Percentiles rank a stretch among this genome's conserved stretches.
These are phyloP conservation scores for Gyromitra esculenta DNA, from an alignment of 2,329 filamentous ascomycete species.

Conservation along the genomic window DNA sequence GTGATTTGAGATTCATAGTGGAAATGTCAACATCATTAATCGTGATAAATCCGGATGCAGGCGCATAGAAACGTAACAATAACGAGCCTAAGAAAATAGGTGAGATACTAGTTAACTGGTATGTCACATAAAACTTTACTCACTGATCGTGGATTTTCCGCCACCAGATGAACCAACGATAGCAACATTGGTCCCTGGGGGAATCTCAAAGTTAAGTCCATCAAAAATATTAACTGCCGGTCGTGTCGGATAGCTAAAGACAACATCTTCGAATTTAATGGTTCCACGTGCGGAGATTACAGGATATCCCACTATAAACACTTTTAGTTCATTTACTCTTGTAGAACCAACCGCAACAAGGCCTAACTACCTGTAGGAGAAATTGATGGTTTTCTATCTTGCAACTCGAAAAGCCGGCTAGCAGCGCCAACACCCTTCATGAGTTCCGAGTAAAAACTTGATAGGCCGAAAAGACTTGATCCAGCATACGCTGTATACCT, in stretches of 20 bases:
- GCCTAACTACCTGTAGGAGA: conserved; percentile 70
- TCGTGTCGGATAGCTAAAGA: conserved; percentile 91
- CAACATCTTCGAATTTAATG: conserved; percentile 86
- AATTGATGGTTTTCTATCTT: conserved; percentile 87
- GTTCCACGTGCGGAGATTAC: conserved; percentile 86
- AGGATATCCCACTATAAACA: conserved; percentile 70
- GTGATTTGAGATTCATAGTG: conserved; percentile 89
- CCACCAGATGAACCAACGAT: conserved; percentile 96
- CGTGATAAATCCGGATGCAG: conserved; percentile 77
- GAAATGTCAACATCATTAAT: conserved; percentile 87
- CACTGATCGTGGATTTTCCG: conserved; percentile 93
- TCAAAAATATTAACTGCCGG: conserved; percentile 93
- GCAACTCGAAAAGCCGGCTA: conserved; percentile 93
- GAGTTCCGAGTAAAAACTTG: conserved; percentile 95
- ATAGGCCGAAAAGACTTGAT: conserved; percentile 90
- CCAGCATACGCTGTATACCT: conserved; percentile 66
- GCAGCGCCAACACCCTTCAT: conserved; percentile 99
- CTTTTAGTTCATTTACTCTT: not conserved
- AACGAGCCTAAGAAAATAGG: conserved; percentile 67
- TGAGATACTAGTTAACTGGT: conserved; percentile 65
- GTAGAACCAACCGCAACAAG: not conserved
- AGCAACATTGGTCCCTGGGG: conserved; percentile 91
- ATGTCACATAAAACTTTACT: not conserved
- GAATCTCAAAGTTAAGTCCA: conserved; percentile 87
- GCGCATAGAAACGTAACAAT: conserved; percentile 88